phyloP scores from a whole-genome alignment of 495 filamentous ascomycete species.

The Delitschia confertaspora region DNA sequence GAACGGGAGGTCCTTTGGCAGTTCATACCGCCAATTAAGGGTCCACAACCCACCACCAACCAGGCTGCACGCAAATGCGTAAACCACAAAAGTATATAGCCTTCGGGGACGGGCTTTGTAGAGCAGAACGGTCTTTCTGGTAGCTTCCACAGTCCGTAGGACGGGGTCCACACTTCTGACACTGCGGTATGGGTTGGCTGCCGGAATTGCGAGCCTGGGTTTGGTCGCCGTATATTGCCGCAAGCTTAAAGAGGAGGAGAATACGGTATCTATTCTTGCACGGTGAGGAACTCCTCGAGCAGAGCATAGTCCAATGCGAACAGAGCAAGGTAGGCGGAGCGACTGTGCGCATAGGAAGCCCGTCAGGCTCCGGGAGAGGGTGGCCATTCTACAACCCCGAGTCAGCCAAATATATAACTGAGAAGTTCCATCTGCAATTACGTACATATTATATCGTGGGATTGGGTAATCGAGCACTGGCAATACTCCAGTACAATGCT shows the following conservation, averaged over 20 bases:
- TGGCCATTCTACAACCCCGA: slow-evolving; percentile 10
- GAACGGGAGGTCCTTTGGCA: slow-evolving; percentile 11
- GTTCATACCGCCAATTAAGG: slow-evolving; percentile 8
- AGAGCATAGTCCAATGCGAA: slow-evolving; percentile 13
- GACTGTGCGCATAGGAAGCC: slow-evolving; percentile 11
- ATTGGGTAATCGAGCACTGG: too few relatives aligned
- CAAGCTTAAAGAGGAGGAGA: slow-evolving; percentile 3
- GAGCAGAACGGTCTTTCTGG: slow-evolving; percentile 8
- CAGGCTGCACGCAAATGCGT: slow-evolving; percentile 2
- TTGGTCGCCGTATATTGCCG: slow-evolving; percentile 2
- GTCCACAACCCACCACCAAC: slow-evolving; percentile 2
- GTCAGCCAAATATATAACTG: background rate
- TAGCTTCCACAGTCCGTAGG: slow-evolving; percentile 10
- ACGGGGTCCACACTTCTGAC: slow-evolving; percentile 8
- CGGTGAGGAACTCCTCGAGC: background rate
- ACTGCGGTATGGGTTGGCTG: background rate
- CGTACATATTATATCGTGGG: too few relatives aligned
- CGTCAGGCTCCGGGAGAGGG: slow-evolving; percentile 17
- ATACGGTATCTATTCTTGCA: background rate
- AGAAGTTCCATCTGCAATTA: too few relatives aligned
- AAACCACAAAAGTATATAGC: slow-evolving; percentile 1
- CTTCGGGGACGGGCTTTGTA: slow-evolving; percentile 10
- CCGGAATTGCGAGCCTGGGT: background rate
- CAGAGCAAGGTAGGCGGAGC: slow-evolving; percentile 17
- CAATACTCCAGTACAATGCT: too few relatives aligned